Evolutionary conservation across 139 green algal species (phyloP), one percentile per base, ranked within the genome.

Genomic region (Nannochloris sp.): DNA sequence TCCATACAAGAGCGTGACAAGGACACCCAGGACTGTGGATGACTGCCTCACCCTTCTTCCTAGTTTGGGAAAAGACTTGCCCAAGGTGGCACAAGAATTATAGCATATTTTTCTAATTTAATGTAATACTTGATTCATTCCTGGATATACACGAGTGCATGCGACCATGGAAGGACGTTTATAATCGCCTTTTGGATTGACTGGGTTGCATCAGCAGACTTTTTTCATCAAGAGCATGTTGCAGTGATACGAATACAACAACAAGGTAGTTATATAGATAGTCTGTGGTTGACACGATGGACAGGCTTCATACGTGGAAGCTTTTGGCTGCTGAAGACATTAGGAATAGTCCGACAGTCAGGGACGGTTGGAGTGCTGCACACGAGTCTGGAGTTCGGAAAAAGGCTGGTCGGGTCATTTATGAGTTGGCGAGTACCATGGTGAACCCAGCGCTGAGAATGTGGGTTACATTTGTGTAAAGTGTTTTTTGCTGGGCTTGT

Each of bases 241-340:
- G 33, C 8, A 40, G 33, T 40, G 33, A 40, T 40, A 12, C 33
- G 33, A 40, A 40, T 40, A 40, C 33, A 40, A 4, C 10, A 13
- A 1, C 33, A 40, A 40, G 33, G 33, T 40, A 40, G 8, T 40
- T 40, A 40, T 40, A 12, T 40, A 40, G 33, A 40, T 40, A 40
- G 33, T 40, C 8, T 40, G 33, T 40, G 33, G 33, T 40, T 40
- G 33, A 8, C 8, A 40, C 33, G 28, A 61, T 44, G 29, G n/a
- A 14, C 26, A 44, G 28, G 20, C 20, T 77, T 14, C 37, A 72
- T 23, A 14, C 11, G 12, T 78, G 73, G 23, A 30, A 10, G 11
- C 65, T 78, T 14, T 13, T 78, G 6, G 66, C n/a, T 29, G 17
- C 12, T 13, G 28, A 66, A 29, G 49, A 66, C 17, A 10, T 78